Percentiles rank a stretch among this genome's conserved stretches.
Evolutionary conservation across 2,329 filamentous ascomycete genomes (phyloP).

Genomic region (Immersiporthe knoxdaviesiana): DNA sequence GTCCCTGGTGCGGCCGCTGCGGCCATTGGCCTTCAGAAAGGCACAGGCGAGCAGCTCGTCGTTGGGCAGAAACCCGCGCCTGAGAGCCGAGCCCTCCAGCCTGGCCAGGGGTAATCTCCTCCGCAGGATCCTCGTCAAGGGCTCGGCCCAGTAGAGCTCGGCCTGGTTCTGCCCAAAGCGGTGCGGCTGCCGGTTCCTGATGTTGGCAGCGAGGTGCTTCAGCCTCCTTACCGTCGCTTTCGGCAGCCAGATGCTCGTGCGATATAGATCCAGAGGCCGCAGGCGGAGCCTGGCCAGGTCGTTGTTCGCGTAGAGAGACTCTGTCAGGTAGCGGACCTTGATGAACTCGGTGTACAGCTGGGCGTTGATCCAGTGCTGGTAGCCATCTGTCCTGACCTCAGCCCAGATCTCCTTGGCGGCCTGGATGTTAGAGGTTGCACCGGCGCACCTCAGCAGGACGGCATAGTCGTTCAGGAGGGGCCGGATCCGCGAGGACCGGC

Average conservation of each 20-base stretch:
- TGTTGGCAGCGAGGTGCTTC: slow-evolving; percentile 32
- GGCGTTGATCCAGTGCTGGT: slow-evolving; percentile 33
- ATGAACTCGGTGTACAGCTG: slow-evolving; percentile 50
- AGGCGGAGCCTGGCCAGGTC: slow-evolving; percentile 47
- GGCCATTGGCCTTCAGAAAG: slow-evolving; percentile 47
- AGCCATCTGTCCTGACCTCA: slow-evolving; percentile 29
- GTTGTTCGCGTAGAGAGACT: slow-evolving; percentile 51
- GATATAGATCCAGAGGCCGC: slow-evolving; percentile 44
- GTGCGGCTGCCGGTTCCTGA: slow-evolving; percentile 26
- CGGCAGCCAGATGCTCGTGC: slow-evolving; percentile 26
- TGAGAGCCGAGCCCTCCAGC: not conserved
- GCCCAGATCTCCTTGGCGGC: slow-evolving; percentile 40
- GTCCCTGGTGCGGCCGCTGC: slow-evolving; percentile 41
- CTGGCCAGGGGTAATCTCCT: slow-evolving; percentile 32
- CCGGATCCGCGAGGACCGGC: slow-evolving; percentile 37
- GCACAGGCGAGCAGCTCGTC: slow-evolving; percentile 47
- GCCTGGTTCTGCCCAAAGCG: slow-evolving; percentile 40
- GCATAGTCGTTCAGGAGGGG: slow-evolving; percentile 48
- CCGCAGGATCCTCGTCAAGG: slow-evolving; percentile 37
- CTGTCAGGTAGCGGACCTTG: slow-evolving; percentile 50
- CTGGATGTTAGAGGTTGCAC: slow-evolving; percentile 45
- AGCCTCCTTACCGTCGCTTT: slow-evolving; percentile 31
- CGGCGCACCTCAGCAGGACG: slow-evolving; percentile 51
- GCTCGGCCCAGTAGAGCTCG: slow-evolving; percentile 34
- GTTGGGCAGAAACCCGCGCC: not conserved